A percentile compares a stretch with the other conserved stretches of the same genome.
Conservation (phyloP, 1,139 yeast genomes). For the Pneumocystis carinii region DNA sequence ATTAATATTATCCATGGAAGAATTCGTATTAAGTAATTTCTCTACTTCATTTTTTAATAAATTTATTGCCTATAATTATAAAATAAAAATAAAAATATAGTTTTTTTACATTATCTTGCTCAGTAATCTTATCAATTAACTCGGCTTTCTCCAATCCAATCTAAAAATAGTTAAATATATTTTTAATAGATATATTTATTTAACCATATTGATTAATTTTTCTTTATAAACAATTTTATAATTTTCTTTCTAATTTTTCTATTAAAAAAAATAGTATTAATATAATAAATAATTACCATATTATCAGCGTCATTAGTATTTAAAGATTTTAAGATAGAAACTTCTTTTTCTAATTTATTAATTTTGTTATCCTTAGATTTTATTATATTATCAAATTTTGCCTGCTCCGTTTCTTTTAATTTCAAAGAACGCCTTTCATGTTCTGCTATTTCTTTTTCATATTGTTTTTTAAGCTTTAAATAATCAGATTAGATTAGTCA, state of each 20-base stretch:
- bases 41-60: background rate
- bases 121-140: background rate
- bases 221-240: background rate
- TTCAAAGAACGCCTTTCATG: background rate
- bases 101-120: background rate
- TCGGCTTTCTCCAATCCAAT: background rate
- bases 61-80: background rate
- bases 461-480: slow-evolving; percentile 1
- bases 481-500: background rate
- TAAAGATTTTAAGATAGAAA: background rate
- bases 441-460: background rate
- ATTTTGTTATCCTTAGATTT: slow-evolving; percentile 1
- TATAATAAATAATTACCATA: background rate
- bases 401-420: background rate
- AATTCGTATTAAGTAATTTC: background rate
- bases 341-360: background rate
- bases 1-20: background rate
- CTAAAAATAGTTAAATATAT: background rate
- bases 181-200: background rate
- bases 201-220: background rate
- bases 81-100: background rate
- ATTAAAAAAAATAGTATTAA: background rate
- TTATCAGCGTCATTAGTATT: background rate
- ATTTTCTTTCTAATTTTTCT: background rate
- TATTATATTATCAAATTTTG: background rate